These are phyloP conservation scores for Vitis hybrid DNA, from an alignment of 177 flowering plant genomes.

Conservation along the genomic window DNA sequence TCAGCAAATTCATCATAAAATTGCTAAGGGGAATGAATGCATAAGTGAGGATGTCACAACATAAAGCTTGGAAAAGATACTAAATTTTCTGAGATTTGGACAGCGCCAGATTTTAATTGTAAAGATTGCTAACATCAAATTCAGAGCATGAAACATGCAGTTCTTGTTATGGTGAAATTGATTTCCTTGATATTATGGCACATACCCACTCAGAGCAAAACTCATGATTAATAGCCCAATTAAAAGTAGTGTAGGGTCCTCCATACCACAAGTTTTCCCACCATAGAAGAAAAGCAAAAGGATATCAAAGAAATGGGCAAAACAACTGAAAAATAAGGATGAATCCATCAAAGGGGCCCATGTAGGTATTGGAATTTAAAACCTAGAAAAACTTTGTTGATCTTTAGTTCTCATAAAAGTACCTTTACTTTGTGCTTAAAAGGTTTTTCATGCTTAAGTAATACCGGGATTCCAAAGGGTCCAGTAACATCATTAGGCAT, in stretches of 20 bases:
- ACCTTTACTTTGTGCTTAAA: background rate
- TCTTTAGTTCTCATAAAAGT: background rate
- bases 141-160: background rate
- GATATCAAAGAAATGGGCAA: background rate
- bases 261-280: background rate
- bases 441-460: background rate
- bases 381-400: background rate
- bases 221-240: background rate
- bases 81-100: background rate
- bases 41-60: background rate
- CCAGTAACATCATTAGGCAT: slow-evolving; percentile 11
- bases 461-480: slow-evolving; percentile 5
- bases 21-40: background rate
- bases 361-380: background rate
- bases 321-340: background rate
- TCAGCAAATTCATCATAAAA: slow-evolving; percentile 3
- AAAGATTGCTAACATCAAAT: background rate
- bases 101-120: background rate
- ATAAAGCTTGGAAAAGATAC: background rate
- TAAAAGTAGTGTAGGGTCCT: background rate
- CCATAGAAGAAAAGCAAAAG: background rate
- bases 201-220: no score
- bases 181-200: background rate
- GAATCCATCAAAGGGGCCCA: slow-evolving; percentile 1
- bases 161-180: background rate